Percentiles rank a stretch among this genome's conserved stretches.
Conservation (phyloP, 2,329 filamentous ascomycete species). For the Coniochaeta sp. region DNA sequence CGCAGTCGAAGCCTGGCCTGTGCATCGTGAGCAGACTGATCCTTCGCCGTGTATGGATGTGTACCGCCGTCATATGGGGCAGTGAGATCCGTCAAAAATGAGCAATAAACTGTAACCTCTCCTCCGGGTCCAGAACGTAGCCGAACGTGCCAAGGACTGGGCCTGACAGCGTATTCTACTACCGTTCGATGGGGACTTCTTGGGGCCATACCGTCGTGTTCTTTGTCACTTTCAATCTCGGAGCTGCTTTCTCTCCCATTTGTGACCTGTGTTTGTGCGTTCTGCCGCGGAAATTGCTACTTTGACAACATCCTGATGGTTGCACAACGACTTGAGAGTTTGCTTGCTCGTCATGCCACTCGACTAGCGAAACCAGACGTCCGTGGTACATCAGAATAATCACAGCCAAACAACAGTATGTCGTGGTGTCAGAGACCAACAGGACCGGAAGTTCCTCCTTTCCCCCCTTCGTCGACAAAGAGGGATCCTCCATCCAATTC, state of each 20-base stretch:
- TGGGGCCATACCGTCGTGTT: no score
- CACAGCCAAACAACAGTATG: neutral
- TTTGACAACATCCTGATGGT: neutral
- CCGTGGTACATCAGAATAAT: neutral
- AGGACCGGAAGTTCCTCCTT: neutral
- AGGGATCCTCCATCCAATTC: no score
- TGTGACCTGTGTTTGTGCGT: neutral
- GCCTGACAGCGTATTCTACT: neutral
- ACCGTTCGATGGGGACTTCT: no score
- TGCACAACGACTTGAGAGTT: neutral
- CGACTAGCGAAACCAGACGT: neutral
- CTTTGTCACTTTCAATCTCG: no score
- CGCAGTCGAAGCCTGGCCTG: neutral
- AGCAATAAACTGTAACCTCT: neutral
- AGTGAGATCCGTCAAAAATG: neutral
- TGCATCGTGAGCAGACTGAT: neutral
- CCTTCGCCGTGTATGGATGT: neutral
- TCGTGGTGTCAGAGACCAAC: neutral
- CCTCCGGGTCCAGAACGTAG: neutral
- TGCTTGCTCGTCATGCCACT: neutral
- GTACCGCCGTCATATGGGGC: neutral
- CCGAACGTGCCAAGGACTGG: neutral
- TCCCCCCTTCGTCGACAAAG: neutral
- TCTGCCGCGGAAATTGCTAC: neutral
- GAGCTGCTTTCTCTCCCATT: neutral